Percentiles rank a stretch among this genome's conserved stretches.
phyloP scores from a whole-genome alignment of 1,284 basidiomycete species.

The Cerioporus squamosus region DNA sequence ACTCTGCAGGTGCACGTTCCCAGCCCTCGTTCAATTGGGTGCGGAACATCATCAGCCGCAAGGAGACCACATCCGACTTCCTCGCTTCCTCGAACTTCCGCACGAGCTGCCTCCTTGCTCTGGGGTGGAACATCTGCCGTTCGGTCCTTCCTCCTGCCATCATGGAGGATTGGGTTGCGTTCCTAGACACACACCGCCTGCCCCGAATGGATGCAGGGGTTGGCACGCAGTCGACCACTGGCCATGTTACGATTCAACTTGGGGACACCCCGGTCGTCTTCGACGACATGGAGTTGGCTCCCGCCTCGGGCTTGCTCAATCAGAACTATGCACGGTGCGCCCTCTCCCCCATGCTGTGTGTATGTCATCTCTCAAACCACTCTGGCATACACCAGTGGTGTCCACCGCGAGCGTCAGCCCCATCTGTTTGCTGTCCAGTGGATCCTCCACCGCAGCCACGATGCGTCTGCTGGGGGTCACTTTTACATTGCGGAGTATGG shows the following conservation, averaged over 20 bases:
- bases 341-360: neutral
- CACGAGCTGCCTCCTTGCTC: neutral
- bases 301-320: neutral
- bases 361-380: neutral
- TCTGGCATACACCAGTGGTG: neutral
- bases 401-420: neutral
- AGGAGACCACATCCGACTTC: neutral
- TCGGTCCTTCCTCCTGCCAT: neutral
- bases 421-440: neutral
- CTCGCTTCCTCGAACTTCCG: neutral
- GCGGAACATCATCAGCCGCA: neutral
- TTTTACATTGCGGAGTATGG: constrained; percentile 9
- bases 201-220: constrained; percentile 1
- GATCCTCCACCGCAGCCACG: constrained; percentile 1
- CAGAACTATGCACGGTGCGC: neutral
- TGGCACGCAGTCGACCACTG: neutral
- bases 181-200: neutral
- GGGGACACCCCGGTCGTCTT: neutral
- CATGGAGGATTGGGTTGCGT: neutral
- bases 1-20: neutral
- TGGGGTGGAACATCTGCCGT: constrained; percentile 3
- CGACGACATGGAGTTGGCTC: neutral
- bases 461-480: constrained; percentile 2
- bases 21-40: constrained; percentile 2
- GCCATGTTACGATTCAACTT: neutral